Conservation (phyloP, 495 filamentous ascomycete genomes). For the Parachaetomium inaequale region DNA sequence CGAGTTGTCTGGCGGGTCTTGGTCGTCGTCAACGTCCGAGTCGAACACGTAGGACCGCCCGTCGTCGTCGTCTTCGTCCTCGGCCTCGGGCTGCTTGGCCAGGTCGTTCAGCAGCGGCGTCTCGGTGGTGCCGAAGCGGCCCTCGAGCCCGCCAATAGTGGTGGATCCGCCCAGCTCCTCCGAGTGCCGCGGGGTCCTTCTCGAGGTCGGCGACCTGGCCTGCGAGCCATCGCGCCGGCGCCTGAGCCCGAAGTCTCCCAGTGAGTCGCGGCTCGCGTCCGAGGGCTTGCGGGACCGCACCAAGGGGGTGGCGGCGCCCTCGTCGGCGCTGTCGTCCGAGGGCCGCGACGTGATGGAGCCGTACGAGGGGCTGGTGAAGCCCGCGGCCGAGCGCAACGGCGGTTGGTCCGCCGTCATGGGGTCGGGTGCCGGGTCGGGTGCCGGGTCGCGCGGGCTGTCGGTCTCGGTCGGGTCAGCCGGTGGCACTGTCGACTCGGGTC, state of each 20-base stretch:
- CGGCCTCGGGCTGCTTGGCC: conserved; percentile 25
- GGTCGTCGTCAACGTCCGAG: conserved; percentile 33
- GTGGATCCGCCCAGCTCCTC: conserved; percentile 42
- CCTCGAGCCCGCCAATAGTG: conserved; percentile 42
- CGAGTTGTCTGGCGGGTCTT: conserved; percentile 60
- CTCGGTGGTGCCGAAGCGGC: conserved; percentile 46
- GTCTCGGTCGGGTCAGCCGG: conserved; percentile 16
- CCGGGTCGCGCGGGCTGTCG: conserved; percentile 16
- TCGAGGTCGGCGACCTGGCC: conserved; percentile 12
- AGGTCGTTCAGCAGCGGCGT: conserved; percentile 37
- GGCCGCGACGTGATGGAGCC: conserved; percentile 47
- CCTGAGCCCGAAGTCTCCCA: conserved; percentile 2
- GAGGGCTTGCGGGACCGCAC: conserved; percentile 21
- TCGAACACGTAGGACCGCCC: conserved; percentile 28
- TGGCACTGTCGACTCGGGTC: conserved; percentile 11
- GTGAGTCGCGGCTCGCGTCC: conserved; percentile 1
- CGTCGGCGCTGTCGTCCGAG: conserved; percentile 12
- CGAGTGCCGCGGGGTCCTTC: conserved; percentile 29
- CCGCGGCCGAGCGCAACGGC: conserved; percentile 57
- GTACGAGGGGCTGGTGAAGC: conserved; percentile 55
- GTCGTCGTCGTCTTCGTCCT: conserved; percentile 30
- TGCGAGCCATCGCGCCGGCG: conserved; percentile 21
- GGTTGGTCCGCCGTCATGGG: conserved; percentile 55
- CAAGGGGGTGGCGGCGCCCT: conserved; percentile 25
- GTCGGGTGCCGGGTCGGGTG: conserved; percentile 16